These are phyloP conservation scores for Tympanopsis confertula DNA, from an alignment of 2,329 filamentous ascomycete species.

Conservation along the genomic window DNA sequence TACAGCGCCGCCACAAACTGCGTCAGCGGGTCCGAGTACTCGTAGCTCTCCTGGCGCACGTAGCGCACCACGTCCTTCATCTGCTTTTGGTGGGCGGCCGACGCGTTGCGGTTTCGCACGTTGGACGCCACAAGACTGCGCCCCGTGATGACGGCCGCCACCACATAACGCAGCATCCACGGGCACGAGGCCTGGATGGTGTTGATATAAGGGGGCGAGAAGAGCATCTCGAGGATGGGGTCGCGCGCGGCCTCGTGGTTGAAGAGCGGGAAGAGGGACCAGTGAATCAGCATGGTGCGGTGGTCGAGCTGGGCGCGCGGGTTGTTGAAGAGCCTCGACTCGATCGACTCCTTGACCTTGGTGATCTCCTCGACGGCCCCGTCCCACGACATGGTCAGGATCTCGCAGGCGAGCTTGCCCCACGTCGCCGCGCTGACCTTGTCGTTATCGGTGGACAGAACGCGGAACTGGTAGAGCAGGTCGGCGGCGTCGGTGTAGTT, in stretches of 20 bases:
- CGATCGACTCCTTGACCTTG: conserved; percentile 84
- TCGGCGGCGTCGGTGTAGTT: conserved; percentile 85
- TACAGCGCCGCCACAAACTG: conserved; percentile 94
- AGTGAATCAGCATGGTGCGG: conserved; percentile 95
- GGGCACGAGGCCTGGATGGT: conserved; percentile 97
- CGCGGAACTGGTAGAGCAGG: conserved; percentile 92
- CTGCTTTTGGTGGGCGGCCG: conserved; percentile 87
- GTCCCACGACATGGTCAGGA: conserved; percentile 91
- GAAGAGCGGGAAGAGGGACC: conserved; percentile 97
- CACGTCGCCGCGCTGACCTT: conserved; percentile 91
- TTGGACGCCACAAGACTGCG: conserved; percentile 66
- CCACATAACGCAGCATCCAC: conserved; percentile 89
- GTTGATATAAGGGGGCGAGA: conserved; percentile 96
- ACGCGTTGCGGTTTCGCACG: conserved; percentile 19
- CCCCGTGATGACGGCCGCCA: conserved; percentile 89
- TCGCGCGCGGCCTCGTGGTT: conserved; percentile 90
- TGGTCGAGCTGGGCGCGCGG: conserved; percentile 89
- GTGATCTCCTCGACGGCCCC: conserved; percentile 79
- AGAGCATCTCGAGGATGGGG: conserved; percentile 86
- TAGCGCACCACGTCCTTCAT: conserved; percentile 94
- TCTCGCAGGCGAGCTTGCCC: conserved; percentile 95
- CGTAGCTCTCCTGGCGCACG: conserved; percentile 92
- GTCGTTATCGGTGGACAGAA: conserved; percentile 95
- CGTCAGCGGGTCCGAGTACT: conserved; percentile 91
- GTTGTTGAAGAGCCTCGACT: conserved; percentile 91